These are phyloP conservation scores for Cantharellus anzutake DNA, from an alignment of 768 basidiomycete genomes.

Conservation along the genomic window DNA sequence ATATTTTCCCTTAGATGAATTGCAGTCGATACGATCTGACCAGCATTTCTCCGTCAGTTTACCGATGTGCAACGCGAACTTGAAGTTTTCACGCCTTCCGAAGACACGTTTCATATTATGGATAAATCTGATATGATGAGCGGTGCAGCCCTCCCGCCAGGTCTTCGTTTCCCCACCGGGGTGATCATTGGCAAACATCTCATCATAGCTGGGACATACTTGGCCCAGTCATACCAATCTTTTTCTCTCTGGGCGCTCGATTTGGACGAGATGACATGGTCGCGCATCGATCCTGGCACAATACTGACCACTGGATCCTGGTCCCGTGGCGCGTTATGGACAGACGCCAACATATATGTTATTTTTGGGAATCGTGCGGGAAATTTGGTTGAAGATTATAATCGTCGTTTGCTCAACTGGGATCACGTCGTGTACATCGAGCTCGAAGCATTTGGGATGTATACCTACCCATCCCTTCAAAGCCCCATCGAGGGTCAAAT, in stretches of 20 bases:
- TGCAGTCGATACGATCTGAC: too few species aligned
- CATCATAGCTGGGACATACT: constrained; percentile 88
- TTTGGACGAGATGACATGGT: constrained; percentile 64
- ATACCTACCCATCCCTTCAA: constrained; percentile 56
- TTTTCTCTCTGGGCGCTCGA: constrained; percentile 96
- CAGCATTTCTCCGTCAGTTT: constrained; percentile 30
- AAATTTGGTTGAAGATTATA: constrained; percentile 83
- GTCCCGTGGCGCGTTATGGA: constrained; percentile 85
- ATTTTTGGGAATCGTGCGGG: constrained; percentile 83
- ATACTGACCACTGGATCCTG: constrained; percentile 78
- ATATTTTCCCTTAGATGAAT: constrained; percentile 13
- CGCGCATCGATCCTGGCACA: constrained; percentile 73
- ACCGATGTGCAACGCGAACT: constrained; percentile 91
- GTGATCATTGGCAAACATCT: constrained; percentile 80
- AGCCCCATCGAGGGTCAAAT: constrained; percentile 48
- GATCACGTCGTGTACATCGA: constrained; percentile 83
- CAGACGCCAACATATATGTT: constrained; percentile 64
- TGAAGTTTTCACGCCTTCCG: constrained; percentile 67
- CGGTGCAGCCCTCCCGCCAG: constrained; percentile 67
- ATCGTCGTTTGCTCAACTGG: constrained; percentile 77
- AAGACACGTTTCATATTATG: constrained; percentile 45
- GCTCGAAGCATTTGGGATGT: constrained; percentile 89
- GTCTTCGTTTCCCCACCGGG: constrained; percentile 89
- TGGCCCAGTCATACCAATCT: constrained; percentile 83
- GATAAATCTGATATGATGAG: constrained; percentile 70